Evolutionary conservation across 2,329 filamentous ascomycete species (phyloP), one percentile per base, ranked within the genome.

Genomic region (Penicillium sp.): DNA sequence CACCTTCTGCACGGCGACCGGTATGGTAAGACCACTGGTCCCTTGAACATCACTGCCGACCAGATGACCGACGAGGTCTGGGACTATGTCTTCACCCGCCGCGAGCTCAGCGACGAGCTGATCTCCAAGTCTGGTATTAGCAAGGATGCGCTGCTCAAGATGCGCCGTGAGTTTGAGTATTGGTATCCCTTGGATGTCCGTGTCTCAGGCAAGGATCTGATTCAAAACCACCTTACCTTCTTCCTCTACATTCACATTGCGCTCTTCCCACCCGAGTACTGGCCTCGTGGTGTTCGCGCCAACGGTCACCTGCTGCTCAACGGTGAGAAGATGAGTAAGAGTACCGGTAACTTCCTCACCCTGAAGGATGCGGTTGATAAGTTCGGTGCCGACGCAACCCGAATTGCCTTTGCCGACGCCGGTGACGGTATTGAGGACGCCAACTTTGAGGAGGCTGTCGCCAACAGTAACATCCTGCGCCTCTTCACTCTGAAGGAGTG

Each of bases 291-390:
- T 53, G 79, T 97, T 57, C 86, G 93, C 56, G 84, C 87, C 53
- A 98, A 98, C 65, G 93, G 93, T 1, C 91, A 97, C 72, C 74
- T 97, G 62, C 82, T 95, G 69, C 78, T 98, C 55, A 98, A 98
- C 67, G 91, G 91, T 43, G 88, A 95, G 67, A 98, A 98, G 80
- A 98, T 98, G 93, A 86, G 84, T 68, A 98, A 98, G 76, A 91
- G 86, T 46, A 96, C 90, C 0, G 93, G 93, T 53, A 98, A 97
- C 74, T 98, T 98, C 76, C 78, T 98, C 68, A 97, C 93, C 9
- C 77, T 97, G 45, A 80, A 84, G 46, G 88, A 96, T 53, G 80
- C 90, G 28, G 85, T 91, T 11, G 80, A 84, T 60, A 98, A 98
- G 70, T 98, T 93, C 61, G 93, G 93, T 63, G 91, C 93, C 7